phyloP scores from a whole-genome alignment of 1,284 basidiomycete genomes.

The Phellinidium pouzarii region DNA sequence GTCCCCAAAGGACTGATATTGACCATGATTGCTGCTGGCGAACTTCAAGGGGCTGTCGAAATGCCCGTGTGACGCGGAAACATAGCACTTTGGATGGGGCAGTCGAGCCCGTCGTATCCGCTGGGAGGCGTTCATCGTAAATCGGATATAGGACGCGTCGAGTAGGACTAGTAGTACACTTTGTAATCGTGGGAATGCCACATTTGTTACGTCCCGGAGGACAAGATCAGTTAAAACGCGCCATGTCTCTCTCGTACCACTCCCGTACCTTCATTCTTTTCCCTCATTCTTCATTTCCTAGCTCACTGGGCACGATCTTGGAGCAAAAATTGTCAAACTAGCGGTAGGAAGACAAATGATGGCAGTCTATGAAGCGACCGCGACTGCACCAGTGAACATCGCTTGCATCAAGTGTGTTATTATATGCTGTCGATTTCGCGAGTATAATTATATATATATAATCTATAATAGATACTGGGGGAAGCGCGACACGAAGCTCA shows the following conservation, averaged over 20 bases:
- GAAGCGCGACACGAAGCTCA: constrained; percentile 92
- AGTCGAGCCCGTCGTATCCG: neutral
- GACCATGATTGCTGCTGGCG: neutral
- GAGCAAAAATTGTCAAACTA: constrained; percentile 7
- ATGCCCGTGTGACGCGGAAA: constrained; percentile 4
- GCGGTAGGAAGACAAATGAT: constrained; percentile 34
- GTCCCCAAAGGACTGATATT: neutral
- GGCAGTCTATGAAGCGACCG: constrained; percentile 78
- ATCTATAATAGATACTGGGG: constrained; percentile 85
- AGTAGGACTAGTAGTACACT: neutral
- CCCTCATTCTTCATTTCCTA: neutral
- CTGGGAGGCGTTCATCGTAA: neutral
- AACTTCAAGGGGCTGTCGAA: neutral
- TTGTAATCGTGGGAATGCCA: constrained; percentile 8
- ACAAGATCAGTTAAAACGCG: constrained; percentile 6
- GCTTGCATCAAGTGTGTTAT: constrained; percentile 85
- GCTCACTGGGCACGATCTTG: neutral
- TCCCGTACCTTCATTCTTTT: constrained; percentile 12
- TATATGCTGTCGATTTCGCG: neutral
- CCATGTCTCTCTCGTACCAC: constrained; percentile 1
- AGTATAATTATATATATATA: constrained; percentile 20
- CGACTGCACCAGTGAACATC: constrained; percentile 93
- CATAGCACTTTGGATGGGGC: neutral
- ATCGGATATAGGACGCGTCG: neutral
- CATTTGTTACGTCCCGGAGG: neutral